Base-by-base conservation (phyloP, 345 rosid species). In the Linum lewisii region DNA sequence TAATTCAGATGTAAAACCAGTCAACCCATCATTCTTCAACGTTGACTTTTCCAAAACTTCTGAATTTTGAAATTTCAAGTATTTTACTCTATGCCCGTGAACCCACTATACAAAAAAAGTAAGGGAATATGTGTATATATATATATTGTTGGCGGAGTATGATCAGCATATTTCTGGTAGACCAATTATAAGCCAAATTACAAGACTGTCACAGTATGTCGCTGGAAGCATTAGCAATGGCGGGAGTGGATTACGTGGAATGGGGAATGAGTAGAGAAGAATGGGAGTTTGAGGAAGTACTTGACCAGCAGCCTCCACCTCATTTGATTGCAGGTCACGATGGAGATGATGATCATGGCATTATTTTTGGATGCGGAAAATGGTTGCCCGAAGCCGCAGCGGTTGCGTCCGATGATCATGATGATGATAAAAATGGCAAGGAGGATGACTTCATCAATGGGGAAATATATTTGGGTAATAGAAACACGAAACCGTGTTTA, bases 211-310 rank as follows among this genome's bases (percentile, higher is more conserved):
- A 52, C 4, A 14, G 13, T n/a, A 24, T 52, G 7, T 52, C 56
- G 8, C 20, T 52, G 22, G 56, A 52, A 24, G 56, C 56, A 21
- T 52, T 52, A 24, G 56, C 56, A n/a, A 52, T 52, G 56, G 56
- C 56, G 22, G 56, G 56, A 52, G 56, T 52, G 25, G 56, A 52
- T 52, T 19, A 52, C 22, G 56, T 52, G 24, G 56, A 52, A 0
- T 52, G 56, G 56, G 56, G 56, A 52, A 19, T 52, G 56, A 21
- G 7, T 21, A 24, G 3, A 52, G 56, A 52, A 52, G 24, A 52
- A 52, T 52, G 56, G 56, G 56, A 52, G 56, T 6, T n/a, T n/a
- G 16, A 50, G 21, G 20, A 50, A n/a, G n/a, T n/a, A 18, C 21
- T 18, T 50, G 23, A 7, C 15, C 14, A 9, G 56, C 14, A 21